A percentile compares a stretch with the other conserved stretches of the same genome.
These are phyloP conservation scores for Solanum etuberosum DNA, from an alignment of 257 asterid genomes.

Conservation along the genomic window DNA sequence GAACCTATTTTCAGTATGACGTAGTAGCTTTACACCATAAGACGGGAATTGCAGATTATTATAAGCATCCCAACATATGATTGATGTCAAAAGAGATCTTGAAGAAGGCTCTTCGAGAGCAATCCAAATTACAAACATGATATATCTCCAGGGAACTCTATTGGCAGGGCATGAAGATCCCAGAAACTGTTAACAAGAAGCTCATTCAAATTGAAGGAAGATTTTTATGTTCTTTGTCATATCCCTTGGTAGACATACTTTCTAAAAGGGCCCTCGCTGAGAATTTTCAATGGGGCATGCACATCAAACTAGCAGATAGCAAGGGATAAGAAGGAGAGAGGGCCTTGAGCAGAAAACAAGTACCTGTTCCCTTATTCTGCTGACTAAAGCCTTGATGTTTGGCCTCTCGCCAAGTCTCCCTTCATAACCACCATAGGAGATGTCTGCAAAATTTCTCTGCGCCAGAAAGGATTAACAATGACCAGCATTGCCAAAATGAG, in stretches of 20 bases:
- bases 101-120: not conserved
- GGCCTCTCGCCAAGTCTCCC: constrained; percentile 28
- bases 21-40: not conserved
- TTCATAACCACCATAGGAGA: constrained; percentile 21
- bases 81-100: not conserved
- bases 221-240: not conserved
- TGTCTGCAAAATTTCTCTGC: constrained; percentile 15
- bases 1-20: not conserved
- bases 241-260: not conserved
- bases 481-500: not conserved
- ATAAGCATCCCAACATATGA: not conserved
- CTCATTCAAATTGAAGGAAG: not conserved
- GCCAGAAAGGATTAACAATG: constrained; percentile 17
- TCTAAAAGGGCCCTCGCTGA: not conserved
- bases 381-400: constrained; percentile 36
- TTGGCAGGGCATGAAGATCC: not conserved
- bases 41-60: not conserved
- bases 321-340: not conserved
- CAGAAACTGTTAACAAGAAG: not conserved
- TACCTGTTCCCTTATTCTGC: constrained; percentile 61
- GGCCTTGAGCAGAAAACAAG: not conserved
- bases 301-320: not conserved
- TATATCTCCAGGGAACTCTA: not conserved
- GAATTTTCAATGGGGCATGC: not conserved
- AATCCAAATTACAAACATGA: not conserved